Conservation (phyloP, 1,139 yeast species). For the Lodderomyces parapsilosis region DNA sequence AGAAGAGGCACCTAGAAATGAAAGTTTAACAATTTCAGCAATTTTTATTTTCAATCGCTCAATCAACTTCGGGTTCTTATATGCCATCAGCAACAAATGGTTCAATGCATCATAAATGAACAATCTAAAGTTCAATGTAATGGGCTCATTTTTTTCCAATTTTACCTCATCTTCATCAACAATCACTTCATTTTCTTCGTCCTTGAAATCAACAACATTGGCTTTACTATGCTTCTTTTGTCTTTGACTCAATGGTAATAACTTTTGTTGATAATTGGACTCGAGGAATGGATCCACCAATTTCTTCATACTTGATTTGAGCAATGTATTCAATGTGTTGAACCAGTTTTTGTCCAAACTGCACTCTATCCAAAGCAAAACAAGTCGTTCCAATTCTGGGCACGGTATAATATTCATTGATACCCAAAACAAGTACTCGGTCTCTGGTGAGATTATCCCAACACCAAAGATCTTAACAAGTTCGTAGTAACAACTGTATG, state of each 20-base stretch:
- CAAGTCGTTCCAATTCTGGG: slow-evolving; percentile 30
- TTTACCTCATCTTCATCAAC: slow-evolving; percentile 29
- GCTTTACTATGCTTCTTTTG: slow-evolving; percentile 37
- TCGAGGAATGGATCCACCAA: slow-evolving; percentile 41
- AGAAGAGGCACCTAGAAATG: slow-evolving; percentile 82
- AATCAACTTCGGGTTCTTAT: slow-evolving; percentile 37
- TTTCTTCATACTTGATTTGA: slow-evolving; percentile 37
- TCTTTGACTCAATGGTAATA: slow-evolving; percentile 45
- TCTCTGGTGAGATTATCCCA: slow-evolving; percentile 33
- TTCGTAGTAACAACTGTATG: slow-evolving; percentile 42
- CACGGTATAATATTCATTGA: slow-evolving; percentile 46
- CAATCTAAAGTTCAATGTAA: slow-evolving; percentile 67
- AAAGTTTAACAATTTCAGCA: slow-evolving; percentile 74
- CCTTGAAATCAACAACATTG: slow-evolving; percentile 35
- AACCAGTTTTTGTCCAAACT: slow-evolving; percentile 42
- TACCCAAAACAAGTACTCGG: slow-evolving; percentile 40
- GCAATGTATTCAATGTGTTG: slow-evolving; percentile 36
- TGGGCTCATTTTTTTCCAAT: slow-evolving; percentile 55
- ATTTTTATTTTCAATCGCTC: slow-evolving; percentile 50
- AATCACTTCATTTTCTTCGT: slow-evolving; percentile 47
- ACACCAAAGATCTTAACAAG: slow-evolving; percentile 40
- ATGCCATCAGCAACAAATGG: slow-evolving; percentile 45
- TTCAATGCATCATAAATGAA: slow-evolving; percentile 61
- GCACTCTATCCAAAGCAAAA: slow-evolving; percentile 42
- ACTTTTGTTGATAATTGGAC: slow-evolving; percentile 38